Percentiles rank a stretch among this genome's conserved stretches.
Evolutionary conservation across 1,139 yeast genomes (phyloP).

Genomic region (Blastobotrys ciferrii): DNA sequence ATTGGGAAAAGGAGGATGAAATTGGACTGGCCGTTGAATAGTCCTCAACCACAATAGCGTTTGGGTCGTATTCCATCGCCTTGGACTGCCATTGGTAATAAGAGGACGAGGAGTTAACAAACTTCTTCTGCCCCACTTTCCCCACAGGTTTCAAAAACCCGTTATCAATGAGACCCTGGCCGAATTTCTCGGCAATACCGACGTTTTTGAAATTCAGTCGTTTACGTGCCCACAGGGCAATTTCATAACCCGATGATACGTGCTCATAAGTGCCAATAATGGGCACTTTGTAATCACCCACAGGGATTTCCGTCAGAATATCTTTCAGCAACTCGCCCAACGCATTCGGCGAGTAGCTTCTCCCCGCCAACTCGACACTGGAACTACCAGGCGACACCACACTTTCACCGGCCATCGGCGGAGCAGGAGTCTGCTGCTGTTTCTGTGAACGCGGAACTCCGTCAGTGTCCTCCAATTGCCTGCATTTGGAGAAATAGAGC

Average conservation of each 20-base stretch:
- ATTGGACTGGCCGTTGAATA: constrained; percentile 5
- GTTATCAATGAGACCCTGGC: constrained; percentile 63
- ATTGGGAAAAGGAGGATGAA: constrained; percentile 6
- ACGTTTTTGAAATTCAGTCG: constrained; percentile 43
- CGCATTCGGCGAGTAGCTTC: constrained; percentile 20
- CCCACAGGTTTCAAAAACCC: constrained; percentile 65
- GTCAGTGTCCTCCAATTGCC: constrained; percentile 58
- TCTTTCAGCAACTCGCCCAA: constrained; percentile 38
- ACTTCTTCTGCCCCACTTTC: constrained; percentile 45
- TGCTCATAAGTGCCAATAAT: constrained; percentile 59
- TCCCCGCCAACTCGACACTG: constrained; percentile 33
- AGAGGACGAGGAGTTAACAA: constrained; percentile 67
- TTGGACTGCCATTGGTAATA: constrained; percentile 73
- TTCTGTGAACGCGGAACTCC: constrained; percentile 6
- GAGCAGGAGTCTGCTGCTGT: not conserved
- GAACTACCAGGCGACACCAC: constrained; percentile 15
- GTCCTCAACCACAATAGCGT: constrained; percentile 11
- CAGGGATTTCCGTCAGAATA: constrained; percentile 45
- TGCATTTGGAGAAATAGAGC: constrained; percentile 68
- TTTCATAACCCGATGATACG: constrained; percentile 59
- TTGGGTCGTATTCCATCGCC: constrained; percentile 34
- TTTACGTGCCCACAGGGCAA: constrained; percentile 56
- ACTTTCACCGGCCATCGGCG: no score
- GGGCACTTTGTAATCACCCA: constrained; percentile 47
- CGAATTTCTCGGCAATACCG: constrained; percentile 67